These are phyloP conservation scores for Penicillium pancosmium DNA, from an alignment of 495 filamentous ascomycete species.

Conservation along the genomic window DNA sequence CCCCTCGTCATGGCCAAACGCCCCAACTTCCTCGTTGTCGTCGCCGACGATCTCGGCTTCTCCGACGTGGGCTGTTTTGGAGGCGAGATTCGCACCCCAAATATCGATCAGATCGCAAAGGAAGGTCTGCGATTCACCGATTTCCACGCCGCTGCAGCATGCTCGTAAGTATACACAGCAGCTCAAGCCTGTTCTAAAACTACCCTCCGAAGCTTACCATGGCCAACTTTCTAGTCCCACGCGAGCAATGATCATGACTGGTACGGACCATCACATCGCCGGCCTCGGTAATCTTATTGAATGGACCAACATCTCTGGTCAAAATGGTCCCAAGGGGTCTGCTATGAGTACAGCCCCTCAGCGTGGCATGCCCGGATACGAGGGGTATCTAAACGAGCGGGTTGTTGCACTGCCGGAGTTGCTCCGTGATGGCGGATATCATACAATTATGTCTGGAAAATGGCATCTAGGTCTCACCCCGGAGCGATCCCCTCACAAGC, in stretches of 20 bases:
- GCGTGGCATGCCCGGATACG: constrained; percentile 64
- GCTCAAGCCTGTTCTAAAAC: neutral
- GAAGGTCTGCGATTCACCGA: constrained; percentile 62
- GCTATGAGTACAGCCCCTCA: constrained; percentile 46
- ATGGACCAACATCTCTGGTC: constrained; percentile 52
- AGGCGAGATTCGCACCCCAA: constrained; percentile 64
- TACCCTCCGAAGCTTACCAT: neutral
- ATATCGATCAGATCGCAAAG: constrained; percentile 58
- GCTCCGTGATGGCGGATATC: constrained; percentile 62
- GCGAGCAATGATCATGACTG: constrained; percentile 60
- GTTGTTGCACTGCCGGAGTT: constrained; percentile 65
- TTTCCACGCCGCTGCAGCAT: constrained; percentile 66
- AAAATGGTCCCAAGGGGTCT: constrained; percentile 48
- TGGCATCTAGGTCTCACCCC: constrained; percentile 56
- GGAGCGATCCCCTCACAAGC: constrained; percentile 42
- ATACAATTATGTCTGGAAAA: constrained; percentile 65
- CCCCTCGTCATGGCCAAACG: constrained; percentile 38
- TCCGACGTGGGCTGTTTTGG: constrained; percentile 64
- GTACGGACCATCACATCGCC: constrained; percentile 51
- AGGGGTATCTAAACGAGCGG: constrained; percentile 65
- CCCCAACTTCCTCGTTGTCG: constrained; percentile 65
- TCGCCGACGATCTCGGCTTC: constrained; percentile 67
- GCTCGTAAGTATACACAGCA: constrained; percentile 43
- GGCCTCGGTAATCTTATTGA: constrained; percentile 51
- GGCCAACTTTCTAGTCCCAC: constrained; percentile 44